Percentiles rank a stretch among this genome's conserved stretches.
These are phyloP conservation scores for Exophiala aquamarina DNA, from an alignment of 2,329 filamentous ascomycete species.

Conservation along the genomic window DNA sequence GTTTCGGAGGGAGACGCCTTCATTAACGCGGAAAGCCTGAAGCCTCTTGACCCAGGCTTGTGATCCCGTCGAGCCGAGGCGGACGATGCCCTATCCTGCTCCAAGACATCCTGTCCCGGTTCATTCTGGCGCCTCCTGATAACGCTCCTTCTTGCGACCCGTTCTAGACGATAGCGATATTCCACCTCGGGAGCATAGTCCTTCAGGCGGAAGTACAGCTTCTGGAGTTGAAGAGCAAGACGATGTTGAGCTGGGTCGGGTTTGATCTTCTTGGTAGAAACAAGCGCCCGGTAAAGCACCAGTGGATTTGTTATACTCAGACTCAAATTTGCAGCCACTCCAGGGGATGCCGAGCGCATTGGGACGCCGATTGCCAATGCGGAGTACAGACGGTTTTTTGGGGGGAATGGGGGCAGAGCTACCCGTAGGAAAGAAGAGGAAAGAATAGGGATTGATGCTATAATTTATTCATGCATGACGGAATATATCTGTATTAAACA, in stretches of 20 bases:
- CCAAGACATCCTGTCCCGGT: slow-evolving; percentile 24
- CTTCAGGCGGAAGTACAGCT: slow-evolving; percentile 72
- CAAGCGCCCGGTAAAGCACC: slow-evolving; percentile 70
- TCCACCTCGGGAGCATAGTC: slow-evolving; percentile 74
- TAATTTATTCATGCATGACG: no score
- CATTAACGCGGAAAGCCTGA: slow-evolving; percentile 4
- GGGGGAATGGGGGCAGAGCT: no score
- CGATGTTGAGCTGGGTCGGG: slow-evolving; percentile 73
- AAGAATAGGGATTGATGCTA: no score
- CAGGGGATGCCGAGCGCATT: background rate
- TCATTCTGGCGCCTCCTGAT: slow-evolving; percentile 41
- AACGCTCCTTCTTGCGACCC: slow-evolving; percentile 52
- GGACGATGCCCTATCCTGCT: slow-evolving; percentile 25
- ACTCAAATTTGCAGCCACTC: slow-evolving; percentile 11
- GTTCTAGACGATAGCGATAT: slow-evolving; percentile 65
- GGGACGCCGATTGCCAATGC: background rate
- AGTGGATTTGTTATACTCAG: slow-evolving; percentile 59
- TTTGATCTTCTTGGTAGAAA: slow-evolving; percentile 65
- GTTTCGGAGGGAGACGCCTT: slow-evolving; percentile 34
- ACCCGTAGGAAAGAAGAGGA: no score
- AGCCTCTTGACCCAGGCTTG: background rate
- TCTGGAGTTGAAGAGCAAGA: slow-evolving; percentile 72
- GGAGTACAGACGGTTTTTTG: no score
- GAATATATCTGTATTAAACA: no score
- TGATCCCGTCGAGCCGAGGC: background rate